Base-by-base conservation (phyloP, 305 asterid species). In the Fraxinus angustifolia region DNA sequence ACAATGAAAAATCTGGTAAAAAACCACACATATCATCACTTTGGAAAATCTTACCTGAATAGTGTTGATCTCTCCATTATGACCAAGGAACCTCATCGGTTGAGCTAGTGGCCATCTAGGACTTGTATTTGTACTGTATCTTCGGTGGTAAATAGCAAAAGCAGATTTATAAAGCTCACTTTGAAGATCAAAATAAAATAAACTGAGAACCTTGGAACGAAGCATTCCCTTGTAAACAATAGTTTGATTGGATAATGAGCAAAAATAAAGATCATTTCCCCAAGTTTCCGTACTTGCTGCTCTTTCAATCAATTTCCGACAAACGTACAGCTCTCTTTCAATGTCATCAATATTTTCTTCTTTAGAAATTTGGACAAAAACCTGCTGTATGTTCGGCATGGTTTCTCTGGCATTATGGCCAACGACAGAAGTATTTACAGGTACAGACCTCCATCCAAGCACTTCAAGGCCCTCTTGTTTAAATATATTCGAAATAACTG, bases 101-200 rank as follows among this genome's bases (percentile, higher is more conserved):
- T 94, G 99, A 84, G 98, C 99, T 76, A 96, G 91, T 80, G 97
- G 98, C 99, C 99, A 96, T 87, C 97, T 91, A 26, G 99, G 99
- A 86, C 93, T 96, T 76, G 99, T 96, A 87, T 96, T 96, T 56
- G 99, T 96, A 88, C 99, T 96, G 94, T 83, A 96, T 87, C 99
- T 89, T 83, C 99, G 92, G 84, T 96, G 99, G 88, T 96, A 96
- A 85, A 96, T 96, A 76, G 99, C 98, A 75, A 96, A 91, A 48
- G 99, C 92, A 28, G 99, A 91, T 82, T 88, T 90, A 87, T 93
- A 96, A 33, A 91, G 85, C 78, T 90, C 87, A 81, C 79, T 90
- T 84, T 96, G 98, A 68, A 96, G 93, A 89, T 96, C 99, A 80
- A 84, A 86, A 85, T 96, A 96, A 87, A 96, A 96, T 78, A 86